Base-by-base conservation (phyloP, 148 eudicot genomes). In the Persicaria tinctoria region DNA sequence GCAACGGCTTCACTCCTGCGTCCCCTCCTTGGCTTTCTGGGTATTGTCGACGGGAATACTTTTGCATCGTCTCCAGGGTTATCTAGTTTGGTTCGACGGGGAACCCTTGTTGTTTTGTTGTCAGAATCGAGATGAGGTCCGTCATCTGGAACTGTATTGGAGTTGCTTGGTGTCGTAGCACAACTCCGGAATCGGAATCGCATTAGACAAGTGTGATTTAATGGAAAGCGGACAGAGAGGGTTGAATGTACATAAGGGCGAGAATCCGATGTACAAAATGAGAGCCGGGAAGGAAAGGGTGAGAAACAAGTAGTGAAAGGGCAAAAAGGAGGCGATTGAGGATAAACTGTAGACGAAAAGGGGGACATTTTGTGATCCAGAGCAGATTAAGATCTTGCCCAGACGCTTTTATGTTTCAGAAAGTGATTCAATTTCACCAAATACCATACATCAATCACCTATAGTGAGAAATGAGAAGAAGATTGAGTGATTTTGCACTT, bases 1-100 rank as follows among this genome's bases (percentile, higher is more conserved):
- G 97, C 98, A 77, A 83, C 88, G 8, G 91, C 93, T 81, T 94
- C 97, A 80, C 98, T 91, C 83, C 77, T 90, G 9, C 93, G 95
- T 32, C 98, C 98, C 46, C 96, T 83, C 80, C 89, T 86, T 55
- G 90, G 89, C 80, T 90, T 91, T 81, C 75, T 90, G 0, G 97
- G 96, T 16, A 76, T 84, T 74, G 81, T 84, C 50, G 78, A 51
- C 4, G 90, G 87, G 60, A 77, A 76, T 6, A 59, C 16, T n/a
- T 53, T 57, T 12, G 72, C 78, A 46, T 77, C 12, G 73, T 84
- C 76, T 11, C 80, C 80, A 3, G 18, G 66, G 70, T 85, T 84
- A 48, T 56, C 57, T 17, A 73, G 14, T 81, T 86, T 85, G 75
- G 74, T 79, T 63, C 51, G 75, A 46, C 68, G 77, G 48, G 74